Conservation (phyloP, 208 protist genomes). For the Leishmania mexicana region DNA sequence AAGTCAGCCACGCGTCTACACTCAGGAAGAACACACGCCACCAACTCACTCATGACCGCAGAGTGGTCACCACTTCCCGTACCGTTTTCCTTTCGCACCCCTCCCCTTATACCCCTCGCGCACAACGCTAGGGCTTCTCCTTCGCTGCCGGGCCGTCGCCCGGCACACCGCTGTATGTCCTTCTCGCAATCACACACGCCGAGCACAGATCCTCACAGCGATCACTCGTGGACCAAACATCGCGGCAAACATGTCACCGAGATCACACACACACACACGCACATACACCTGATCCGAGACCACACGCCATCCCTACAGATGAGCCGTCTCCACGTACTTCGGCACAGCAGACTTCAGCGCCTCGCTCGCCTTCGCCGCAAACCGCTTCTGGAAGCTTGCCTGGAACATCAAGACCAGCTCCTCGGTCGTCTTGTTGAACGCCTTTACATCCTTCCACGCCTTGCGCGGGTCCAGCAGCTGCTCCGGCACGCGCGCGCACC, state of each 20-base stretch:
- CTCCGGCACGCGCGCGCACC: conserved; percentile 71
- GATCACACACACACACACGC: too few species aligned
- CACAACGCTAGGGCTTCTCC: neutral
- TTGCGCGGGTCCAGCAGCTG: conserved; percentile 91
- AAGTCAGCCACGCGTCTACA: too few species aligned
- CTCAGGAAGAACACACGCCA: too few species aligned
- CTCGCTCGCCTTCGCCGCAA: conserved; percentile 72
- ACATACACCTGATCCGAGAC: too few species aligned
- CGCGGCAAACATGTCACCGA: neutral
- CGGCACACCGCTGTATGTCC: neutral
- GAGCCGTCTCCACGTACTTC: conserved; percentile 53
- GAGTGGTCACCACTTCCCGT: too few species aligned
- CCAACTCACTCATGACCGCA: neutral
- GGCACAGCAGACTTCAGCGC: conserved; percentile 88
- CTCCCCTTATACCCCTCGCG: neutral
- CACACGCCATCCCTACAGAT: conserved; percentile 23
- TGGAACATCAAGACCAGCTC: conserved; percentile 94
- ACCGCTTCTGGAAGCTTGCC: conserved; percentile 93
- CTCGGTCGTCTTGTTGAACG: conserved; percentile 79
- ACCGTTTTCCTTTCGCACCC: neutral
- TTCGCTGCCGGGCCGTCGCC: too few species aligned
- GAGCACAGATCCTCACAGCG: neutral
- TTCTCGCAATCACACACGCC: too few species aligned
- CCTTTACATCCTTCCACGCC: conserved; percentile 87
- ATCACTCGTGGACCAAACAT: neutral